Evolutionary conservation across 139 green algal species (phyloP).

Genomic region (Zygnema circumcarinatum): DNA sequence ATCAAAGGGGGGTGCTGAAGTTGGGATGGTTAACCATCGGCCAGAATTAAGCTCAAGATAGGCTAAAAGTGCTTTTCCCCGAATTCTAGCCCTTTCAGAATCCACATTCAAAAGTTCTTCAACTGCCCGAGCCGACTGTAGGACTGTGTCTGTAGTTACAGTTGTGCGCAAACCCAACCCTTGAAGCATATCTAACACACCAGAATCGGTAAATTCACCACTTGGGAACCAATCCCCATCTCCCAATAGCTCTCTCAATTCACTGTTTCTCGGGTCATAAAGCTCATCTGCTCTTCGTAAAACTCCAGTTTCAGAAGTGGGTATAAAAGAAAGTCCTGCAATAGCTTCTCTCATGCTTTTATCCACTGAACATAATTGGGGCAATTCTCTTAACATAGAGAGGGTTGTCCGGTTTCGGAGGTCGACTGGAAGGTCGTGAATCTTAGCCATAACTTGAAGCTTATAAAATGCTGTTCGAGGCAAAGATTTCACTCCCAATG

Average conservation of each 20-base stretch:
- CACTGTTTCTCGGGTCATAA: conserved; percentile 74
- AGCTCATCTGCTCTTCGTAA: conserved; percentile 53
- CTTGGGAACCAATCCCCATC: conserved; percentile 66
- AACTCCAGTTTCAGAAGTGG: conserved; percentile 55
- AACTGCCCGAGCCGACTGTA: conserved; percentile 69
- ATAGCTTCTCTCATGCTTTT: conserved; percentile 38
- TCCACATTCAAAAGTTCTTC: conserved; percentile 57
- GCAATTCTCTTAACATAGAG: conserved; percentile 33
- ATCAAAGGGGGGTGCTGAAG: not conserved
- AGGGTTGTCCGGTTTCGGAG: conserved; percentile 17
- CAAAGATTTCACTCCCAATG: conserved; percentile 65
- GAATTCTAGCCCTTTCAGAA: conserved; percentile 63
- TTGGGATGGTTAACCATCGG: not conserved
- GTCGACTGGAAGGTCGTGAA: conserved; percentile 25
- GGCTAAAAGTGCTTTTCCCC: conserved; percentile 67
- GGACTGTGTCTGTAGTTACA: conserved; percentile 63
- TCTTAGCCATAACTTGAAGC: conserved; percentile 50
- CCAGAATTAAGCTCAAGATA: conserved; percentile 71
- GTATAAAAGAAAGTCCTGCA: conserved; percentile 63
- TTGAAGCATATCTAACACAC: conserved; percentile 63
- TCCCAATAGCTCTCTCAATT: conserved; percentile 75
- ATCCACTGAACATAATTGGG: conserved; percentile 25
- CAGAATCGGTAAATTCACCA: conserved; percentile 57
- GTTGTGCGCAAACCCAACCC: conserved; percentile 69
- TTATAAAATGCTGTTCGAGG: conserved; percentile 49